These are phyloP conservation scores for Cenchrus purpureus DNA, from an alignment of 176 grass and related monocot genomes.

Conservation along the genomic window DNA sequence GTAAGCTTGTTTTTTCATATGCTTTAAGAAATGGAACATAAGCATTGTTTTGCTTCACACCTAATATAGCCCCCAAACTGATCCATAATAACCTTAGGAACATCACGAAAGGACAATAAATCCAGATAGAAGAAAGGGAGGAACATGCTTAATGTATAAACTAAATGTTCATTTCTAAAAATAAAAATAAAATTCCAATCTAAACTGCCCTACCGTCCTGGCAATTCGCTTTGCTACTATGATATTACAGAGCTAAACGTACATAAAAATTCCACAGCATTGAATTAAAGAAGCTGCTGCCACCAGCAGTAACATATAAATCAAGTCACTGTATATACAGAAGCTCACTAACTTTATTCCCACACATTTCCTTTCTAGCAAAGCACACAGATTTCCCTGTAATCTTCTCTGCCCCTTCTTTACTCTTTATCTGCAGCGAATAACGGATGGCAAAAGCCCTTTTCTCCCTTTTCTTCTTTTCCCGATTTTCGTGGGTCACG, in stretches of 20 bases:
- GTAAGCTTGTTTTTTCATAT: not conserved
- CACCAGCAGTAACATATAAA: slow-evolving; percentile 34
- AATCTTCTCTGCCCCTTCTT: not conserved
- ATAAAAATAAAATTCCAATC: not conserved
- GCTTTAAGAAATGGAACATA: not conserved
- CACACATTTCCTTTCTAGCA: slow-evolving; percentile 29
- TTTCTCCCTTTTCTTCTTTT: not conserved
- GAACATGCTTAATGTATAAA: not conserved
- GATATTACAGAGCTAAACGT: slow-evolving; percentile 25
- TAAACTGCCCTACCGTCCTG: not conserved
- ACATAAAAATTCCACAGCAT: not conserved
- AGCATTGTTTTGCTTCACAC: not conserved
- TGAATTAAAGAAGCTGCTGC: slow-evolving; percentile 29
- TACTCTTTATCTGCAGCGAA: slow-evolving; percentile 32
- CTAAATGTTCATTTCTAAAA: slow-evolving; percentile 4
- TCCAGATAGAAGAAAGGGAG: not conserved
- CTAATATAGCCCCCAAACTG: not conserved
- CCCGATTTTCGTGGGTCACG: not conserved
- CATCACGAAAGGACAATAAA: not conserved
- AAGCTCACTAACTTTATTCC: slow-evolving; percentile 45
- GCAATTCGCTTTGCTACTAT: slow-evolving; percentile 25
- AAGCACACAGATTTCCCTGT: slow-evolving; percentile 3
- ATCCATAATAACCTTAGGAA: not conserved
- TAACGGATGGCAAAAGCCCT: not conserved
- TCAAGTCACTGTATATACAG: slow-evolving; percentile 55